These are phyloP conservation scores for Aegilops sharonensis DNA, from an alignment of 176 grass and related monocot species.

Conservation along the genomic window DNA sequence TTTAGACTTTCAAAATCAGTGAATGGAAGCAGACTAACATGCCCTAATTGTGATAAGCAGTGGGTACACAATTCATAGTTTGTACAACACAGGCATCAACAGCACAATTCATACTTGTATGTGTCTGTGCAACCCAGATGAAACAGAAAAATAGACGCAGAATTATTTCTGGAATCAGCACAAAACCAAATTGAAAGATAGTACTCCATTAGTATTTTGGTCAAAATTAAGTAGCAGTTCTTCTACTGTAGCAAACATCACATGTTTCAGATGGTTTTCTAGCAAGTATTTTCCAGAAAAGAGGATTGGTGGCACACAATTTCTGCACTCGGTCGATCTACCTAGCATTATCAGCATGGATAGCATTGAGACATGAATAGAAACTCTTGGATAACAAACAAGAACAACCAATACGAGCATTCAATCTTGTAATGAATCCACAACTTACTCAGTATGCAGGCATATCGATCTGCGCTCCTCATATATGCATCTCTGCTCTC, in stretches of 20 bases:
- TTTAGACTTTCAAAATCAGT: neutral
- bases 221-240: neutral
- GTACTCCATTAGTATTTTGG: no score
- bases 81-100: neutral
- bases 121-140: neutral
- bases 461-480: constrained; percentile 7
- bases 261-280: neutral
- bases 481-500: constrained; percentile 14
- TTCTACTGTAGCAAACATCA: neutral
- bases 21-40: neutral
- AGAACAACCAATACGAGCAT: neutral
- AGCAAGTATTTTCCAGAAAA: neutral
- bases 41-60: neutral
- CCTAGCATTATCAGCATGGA: neutral
- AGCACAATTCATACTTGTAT: neutral
- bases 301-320: neutral
- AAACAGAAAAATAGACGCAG: neutral
- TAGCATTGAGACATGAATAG: neutral
- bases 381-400: neutral
- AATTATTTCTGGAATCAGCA: neutral
- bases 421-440: neutral
- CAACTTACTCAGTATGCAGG: constrained; percentile 37
- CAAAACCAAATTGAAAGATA: no score
- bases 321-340: neutral
- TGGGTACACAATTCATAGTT: neutral